Evolutionary conservation across 2,329 filamentous ascomycete genomes (phyloP).

Genomic region (Epichloe sp.): DNA sequence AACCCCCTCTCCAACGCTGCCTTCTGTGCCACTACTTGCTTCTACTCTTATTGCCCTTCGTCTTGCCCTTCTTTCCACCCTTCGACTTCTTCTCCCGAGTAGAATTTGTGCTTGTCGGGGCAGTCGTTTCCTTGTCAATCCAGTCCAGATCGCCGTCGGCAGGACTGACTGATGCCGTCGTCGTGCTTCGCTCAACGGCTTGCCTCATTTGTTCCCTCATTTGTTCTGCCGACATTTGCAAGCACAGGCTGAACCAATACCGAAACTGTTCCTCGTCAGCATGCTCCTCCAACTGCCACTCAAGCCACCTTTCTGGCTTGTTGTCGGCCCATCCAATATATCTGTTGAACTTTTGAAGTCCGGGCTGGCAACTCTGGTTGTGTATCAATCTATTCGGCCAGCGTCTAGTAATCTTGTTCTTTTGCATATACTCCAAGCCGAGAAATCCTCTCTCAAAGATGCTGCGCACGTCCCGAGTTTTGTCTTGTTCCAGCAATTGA

Average conservation of each 20-base stretch:
- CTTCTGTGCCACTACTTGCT: neutral
- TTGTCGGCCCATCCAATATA: constrained; percentile 12
- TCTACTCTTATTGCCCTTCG: neutral
- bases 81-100: neutral
- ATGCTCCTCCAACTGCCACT: constrained; percentile 10
- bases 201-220: neutral
- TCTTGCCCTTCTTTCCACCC: neutral
- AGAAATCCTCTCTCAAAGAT: constrained; percentile 8
- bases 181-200: neutral
- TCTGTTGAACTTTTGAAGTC: constrained; percentile 10
- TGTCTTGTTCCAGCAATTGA: neutral
- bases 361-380: constrained; percentile 4
- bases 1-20: neutral
- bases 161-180: neutral
- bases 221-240: neutral
- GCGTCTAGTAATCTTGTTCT: constrained; percentile 11
- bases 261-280: neutral
- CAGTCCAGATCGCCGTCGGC: neutral
- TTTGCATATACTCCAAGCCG: constrained; percentile 8
- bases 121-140: neutral
- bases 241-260: neutral
- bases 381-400: constrained; percentile 14
- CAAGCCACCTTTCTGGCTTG: constrained; percentile 13
- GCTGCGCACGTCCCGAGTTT: neutral
- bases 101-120: neutral